Conservation (phyloP, 352 stramenopile species). For the Phytophthora tentaculata region DNA sequence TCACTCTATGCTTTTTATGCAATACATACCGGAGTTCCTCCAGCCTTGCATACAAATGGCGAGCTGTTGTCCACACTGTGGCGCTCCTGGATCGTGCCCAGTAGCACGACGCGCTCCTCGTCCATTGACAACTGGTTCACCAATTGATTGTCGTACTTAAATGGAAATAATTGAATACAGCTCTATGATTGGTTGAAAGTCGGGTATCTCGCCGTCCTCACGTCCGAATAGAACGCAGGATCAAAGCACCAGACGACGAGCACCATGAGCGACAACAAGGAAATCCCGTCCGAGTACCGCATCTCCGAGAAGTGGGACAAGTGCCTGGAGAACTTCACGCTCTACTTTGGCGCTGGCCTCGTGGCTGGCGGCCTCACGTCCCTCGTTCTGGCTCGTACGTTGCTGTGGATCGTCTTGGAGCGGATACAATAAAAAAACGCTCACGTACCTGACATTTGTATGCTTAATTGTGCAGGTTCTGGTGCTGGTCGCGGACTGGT, state of each 20-base stretch:
- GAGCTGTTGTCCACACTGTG: slow-evolving; percentile 69
- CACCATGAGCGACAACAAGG: slow-evolving; percentile 58
- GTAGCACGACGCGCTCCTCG: slow-evolving; percentile 64
- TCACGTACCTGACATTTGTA: slow-evolving; percentile 10
- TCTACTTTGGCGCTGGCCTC: slow-evolving; percentile 85
- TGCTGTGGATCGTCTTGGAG: background rate
- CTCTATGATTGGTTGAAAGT: slow-evolving; percentile 30
- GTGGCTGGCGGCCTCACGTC: slow-evolving; percentile 84
- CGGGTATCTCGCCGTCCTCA: slow-evolving; percentile 27
- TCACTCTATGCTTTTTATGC: background rate
- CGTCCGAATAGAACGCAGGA: slow-evolving; percentile 34
- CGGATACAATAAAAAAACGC: background rate
- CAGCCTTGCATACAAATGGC: slow-evolving; percentile 80
- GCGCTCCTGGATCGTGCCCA: slow-evolving; percentile 74
- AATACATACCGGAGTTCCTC: slow-evolving; percentile 68
- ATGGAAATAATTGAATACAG: background rate
- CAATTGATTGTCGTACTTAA: slow-evolving; percentile 25
- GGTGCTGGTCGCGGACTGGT: slow-evolving; percentile 65
- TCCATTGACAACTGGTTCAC: slow-evolving; percentile 45
- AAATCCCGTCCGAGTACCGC: slow-evolving; percentile 88
- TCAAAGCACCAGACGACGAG: slow-evolving; percentile 20
- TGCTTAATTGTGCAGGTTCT: slow-evolving; percentile 49
- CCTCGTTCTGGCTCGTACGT: slow-evolving; percentile 84
- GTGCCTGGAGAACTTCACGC: slow-evolving; percentile 89
- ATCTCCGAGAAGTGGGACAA: slow-evolving; percentile 93